Percentiles rank a stretch among this genome's conserved stretches.
These are phyloP conservation scores for Rhododendron mucronatum DNA, from an alignment of 148 eudicot species.

Conservation along the genomic window DNA sequence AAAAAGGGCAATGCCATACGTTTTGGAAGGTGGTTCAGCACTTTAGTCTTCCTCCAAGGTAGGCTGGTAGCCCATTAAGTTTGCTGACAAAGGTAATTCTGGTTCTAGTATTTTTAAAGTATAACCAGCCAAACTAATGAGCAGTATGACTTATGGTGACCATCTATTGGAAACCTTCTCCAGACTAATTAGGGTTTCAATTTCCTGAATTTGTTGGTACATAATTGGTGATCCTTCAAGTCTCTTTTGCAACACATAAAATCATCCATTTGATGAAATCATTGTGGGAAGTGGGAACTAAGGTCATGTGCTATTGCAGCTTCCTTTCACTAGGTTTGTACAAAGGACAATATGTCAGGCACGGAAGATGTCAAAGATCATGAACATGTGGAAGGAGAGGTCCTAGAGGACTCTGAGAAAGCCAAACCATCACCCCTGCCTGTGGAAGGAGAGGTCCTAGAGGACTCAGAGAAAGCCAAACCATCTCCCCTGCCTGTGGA, in stretches of 20 bases:
- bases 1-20: not conserved
- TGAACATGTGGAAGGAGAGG: conserved; percentile 22
- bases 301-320: conserved; percentile 20
- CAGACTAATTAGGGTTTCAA: not conserved
- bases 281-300: not conserved
- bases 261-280: not conserved
- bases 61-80: not conserved
- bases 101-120: not conserved
- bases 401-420: conserved; percentile 40
- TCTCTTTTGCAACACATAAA: not conserved
- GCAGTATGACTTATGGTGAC: not conserved
- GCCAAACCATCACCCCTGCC: conserved; percentile 8
- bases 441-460: conserved; percentile 28
- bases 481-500: conserved; percentile 24
- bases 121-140: not conserved
- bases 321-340: conserved; percentile 2
- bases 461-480: conserved; percentile 43
- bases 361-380: conserved; percentile 41
- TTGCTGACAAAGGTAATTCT: not conserved
- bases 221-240: not conserved
- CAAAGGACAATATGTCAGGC: conserved; percentile 41
- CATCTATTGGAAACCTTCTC: not conserved
- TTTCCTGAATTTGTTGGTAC: not conserved
- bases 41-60: not conserved
- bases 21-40: not conserved